Evolutionary conservation across 75 land plant genomes (phyloP), one percentile per base, ranked within the genome.

Genomic region (Gnetum montanum): DNA sequence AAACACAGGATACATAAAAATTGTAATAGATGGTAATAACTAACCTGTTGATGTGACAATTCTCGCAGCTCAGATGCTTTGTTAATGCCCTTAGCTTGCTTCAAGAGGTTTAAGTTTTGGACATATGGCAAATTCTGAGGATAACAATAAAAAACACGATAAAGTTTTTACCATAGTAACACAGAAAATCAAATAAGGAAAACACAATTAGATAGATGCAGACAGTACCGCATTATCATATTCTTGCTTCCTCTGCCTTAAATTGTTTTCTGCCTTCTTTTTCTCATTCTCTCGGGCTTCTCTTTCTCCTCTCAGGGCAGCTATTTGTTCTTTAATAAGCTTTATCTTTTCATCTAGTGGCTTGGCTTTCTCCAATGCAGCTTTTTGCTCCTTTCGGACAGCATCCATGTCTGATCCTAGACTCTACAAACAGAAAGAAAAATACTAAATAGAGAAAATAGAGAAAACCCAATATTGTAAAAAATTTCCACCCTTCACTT

Each of bases 351-450:
- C 78, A 25, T 82, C 84, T 2, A 72, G 60, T 13, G 38, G 54
- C 58, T 67, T 66, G 12, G 73, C 67, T 47, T 65, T 73, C 8
- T 37, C 16, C 26, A 49, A 22, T 13, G 75, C 47, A 27, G 37
- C 62, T 48, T 76, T 70, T 6, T 59, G 60, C 54, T 92, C 86
- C 52, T 73, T 71, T 47, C 62, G 69, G 23, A 85, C 57, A 55
- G 59, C 83, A 57, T 79, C 89, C 38, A 81, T 34, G 55, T 84
- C 90, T 40, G 4, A 67, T 57, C 73, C 72, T 49, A 92, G 66
- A 18, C 70, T 64, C 85, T 91, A 46, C 65, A 68, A 26, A 16
- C 24, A 0, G 35, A 67, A 59, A 24, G 4, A 31, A 20, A 40
- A 30, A 6, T 12, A 34, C 19, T 30, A 33, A 11, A 43, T 23